Evolutionary conservation across 129 eudicot genomes (phyloP).

Genomic region (Glebionis coronaria): DNA sequence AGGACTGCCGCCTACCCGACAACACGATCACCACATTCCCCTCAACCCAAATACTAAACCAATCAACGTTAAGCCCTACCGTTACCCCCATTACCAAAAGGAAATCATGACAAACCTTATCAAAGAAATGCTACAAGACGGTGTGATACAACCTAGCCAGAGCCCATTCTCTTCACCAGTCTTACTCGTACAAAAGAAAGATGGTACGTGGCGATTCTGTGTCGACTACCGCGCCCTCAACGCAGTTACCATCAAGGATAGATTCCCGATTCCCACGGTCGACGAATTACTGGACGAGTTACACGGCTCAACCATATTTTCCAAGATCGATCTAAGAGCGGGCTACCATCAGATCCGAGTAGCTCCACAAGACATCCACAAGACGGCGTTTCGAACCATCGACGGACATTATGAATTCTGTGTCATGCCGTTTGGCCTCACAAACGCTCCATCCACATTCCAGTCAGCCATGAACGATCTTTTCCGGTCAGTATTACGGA

Average conservation of each 20-base stretch:
- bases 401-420: background rate
- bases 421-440: background rate
- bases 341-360: background rate
- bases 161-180: background rate
- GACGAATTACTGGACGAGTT: background rate
- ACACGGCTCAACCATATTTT: background rate
- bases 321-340: background rate
- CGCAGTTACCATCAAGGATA: background rate
- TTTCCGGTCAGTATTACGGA: background rate
- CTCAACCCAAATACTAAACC: background rate
- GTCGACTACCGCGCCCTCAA: background rate
- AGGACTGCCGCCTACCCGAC: background rate
- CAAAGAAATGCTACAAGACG: background rate
- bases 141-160: background rate
- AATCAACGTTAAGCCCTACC: background rate
- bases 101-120: background rate
- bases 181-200: background rate
- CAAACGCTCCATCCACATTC: background rate
- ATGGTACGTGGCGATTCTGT: background rate
- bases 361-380: background rate
- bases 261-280: background rate
- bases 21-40: background rate
- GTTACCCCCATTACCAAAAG: background rate
- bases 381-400: background rate
- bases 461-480: background rate